Conservation (phyloP, 352 stramenopile genomes). For the Pythium volutum region DNA sequence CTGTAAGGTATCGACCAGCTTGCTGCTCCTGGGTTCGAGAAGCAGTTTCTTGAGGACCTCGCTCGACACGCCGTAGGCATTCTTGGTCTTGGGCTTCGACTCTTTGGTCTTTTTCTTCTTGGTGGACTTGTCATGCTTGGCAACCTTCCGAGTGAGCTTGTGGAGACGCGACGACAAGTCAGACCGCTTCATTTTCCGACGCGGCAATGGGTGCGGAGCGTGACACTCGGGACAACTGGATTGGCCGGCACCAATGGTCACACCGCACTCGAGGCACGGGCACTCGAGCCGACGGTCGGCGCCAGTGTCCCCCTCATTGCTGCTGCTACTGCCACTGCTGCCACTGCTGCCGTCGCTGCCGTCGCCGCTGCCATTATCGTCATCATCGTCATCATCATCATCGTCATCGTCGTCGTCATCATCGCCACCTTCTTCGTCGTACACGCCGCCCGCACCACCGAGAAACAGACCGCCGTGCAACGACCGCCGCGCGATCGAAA, state of each 20-base stretch:
- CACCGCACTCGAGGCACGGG: conserved; percentile 29
- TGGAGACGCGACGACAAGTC: conserved; percentile 12
- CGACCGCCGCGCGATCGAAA: conserved; percentile 40
- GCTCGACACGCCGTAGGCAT: conserved; percentile 69
- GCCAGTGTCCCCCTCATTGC: conserved; percentile 20
- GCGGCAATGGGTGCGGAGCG: conserved; percentile 24
- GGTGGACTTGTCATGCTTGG: conserved; percentile 32
- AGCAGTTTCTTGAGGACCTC: conserved; percentile 55
- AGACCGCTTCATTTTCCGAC: conserved; percentile 23
- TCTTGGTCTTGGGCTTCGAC: conserved; percentile 13
- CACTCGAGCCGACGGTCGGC: conserved; percentile 7
- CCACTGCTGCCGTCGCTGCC: conserved; percentile 31
- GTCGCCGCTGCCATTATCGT: conserved; percentile 28
- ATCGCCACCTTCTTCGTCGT: conserved; percentile 22
- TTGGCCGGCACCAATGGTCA: conserved; percentile 13
- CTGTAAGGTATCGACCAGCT: conserved; percentile 67
- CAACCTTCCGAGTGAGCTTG: conserved; percentile 18
- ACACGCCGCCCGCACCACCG: conserved; percentile 19
- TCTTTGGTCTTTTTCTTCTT: conserved; percentile 36
- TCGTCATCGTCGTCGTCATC: conserved; percentile 21
- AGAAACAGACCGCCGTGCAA: conserved; percentile 23
- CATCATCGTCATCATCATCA: conserved; percentile 31
- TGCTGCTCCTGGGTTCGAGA: conserved; percentile 40
- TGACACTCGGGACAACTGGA: conserved; percentile 42
- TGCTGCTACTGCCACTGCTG: conserved; percentile 16